These are phyloP conservation scores for Salix suchowensis DNA, from an alignment of 345 rosid species.

Conservation along the genomic window DNA sequence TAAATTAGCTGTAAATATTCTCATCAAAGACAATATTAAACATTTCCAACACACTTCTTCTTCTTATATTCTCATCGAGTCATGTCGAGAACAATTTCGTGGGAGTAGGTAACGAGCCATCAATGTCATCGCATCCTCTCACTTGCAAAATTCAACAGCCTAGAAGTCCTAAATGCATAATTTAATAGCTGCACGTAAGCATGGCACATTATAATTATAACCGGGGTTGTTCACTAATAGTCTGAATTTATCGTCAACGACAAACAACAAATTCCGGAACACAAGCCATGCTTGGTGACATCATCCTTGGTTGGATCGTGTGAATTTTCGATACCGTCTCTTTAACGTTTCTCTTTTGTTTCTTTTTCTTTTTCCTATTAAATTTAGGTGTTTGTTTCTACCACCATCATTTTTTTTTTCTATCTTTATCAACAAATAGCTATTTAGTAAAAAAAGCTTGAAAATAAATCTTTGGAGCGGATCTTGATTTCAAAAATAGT, in stretches of 20 bases:
- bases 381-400: background rate
- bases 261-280: slow-evolving; percentile 8
- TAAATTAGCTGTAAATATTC: background rate
- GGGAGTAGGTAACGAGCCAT: background rate
- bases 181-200: background rate
- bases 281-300: background rate
- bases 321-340: slow-evolving; percentile 23
- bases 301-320: slow-evolving; percentile 22
- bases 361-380: background rate
- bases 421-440: background rate
- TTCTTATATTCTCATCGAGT: background rate
- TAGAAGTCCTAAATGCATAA: background rate
- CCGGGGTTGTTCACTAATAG: background rate
- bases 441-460: too few species aligned
- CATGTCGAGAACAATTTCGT: background rate
- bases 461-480: too few species aligned
- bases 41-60: background rate
- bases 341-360: slow-evolving; percentile 13
- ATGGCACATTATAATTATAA: background rate
- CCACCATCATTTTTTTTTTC: background rate
- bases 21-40: background rate
- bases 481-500: too few species aligned
- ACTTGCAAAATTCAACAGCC: background rate
- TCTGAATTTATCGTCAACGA: background rate
- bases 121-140: background rate